A percentile compares a stretch with the other conserved stretches of the same genome.
Evolutionary conservation across 345 rosid genomes (phyloP).

Genomic region (Hevea brasiliensis): DNA sequence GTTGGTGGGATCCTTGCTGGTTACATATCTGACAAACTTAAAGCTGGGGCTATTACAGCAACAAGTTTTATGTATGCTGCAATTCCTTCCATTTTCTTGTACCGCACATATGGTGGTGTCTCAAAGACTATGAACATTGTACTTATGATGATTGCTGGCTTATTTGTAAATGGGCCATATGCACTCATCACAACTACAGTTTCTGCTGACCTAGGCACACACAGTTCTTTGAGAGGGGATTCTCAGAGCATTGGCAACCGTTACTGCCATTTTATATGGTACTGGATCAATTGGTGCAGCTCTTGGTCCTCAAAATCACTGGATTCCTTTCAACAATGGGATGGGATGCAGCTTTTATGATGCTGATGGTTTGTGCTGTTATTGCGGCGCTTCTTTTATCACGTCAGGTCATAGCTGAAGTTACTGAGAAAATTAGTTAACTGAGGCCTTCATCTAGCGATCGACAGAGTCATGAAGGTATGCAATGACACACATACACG

Average conservation of each 20-base stretch:
- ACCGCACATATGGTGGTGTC: conserved; percentile 64
- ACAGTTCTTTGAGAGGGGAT: conserved; percentile 76
- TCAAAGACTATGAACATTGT: conserved; percentile 57
- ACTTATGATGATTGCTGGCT: conserved; percentile 87
- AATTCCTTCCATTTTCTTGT: conserved; percentile 78
- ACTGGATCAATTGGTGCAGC: conserved; percentile 96
- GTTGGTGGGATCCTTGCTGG: conserved; percentile 82
- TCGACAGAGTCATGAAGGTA: conserved; percentile 50
- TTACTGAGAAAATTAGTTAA: conserved; percentile 35
- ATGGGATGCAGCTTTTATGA: conserved; percentile 72
- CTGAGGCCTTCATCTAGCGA: conserved; percentile 12
- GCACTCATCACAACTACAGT: conserved; percentile 97
- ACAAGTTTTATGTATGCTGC: conserved; percentile 83
- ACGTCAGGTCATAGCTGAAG: conserved; percentile 53
- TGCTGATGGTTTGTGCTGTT: conserved; percentile 71
- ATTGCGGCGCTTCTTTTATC: conserved; percentile 79
- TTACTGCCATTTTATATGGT: conserved; percentile 90
- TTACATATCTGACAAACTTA: conserved; percentile 78
- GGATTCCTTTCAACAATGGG: conserved; percentile 79
- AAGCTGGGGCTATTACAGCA: conserved; percentile 81
- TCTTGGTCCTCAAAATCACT: conserved; percentile 83
- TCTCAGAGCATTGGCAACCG: conserved; percentile 94
- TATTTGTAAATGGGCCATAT: conserved; percentile 90
- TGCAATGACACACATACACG: not conserved
- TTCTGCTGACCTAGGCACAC: conserved; percentile 94